These are phyloP conservation scores for Kodamaea restingae DNA, from an alignment of 805 yeast genomes.

Conservation along the genomic window DNA sequence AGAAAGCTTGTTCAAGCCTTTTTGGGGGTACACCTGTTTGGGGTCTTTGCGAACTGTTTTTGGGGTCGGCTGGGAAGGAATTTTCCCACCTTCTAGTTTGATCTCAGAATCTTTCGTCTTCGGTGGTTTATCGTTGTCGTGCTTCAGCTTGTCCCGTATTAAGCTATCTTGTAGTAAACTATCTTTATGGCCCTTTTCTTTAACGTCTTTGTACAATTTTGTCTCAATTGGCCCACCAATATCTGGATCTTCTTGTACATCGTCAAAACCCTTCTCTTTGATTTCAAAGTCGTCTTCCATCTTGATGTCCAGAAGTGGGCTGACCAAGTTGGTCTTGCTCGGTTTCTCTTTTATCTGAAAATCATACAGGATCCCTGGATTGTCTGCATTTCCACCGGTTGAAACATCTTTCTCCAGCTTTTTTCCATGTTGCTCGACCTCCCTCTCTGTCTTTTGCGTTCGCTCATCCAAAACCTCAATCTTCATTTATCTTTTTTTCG, in stretches of 20 bases:
- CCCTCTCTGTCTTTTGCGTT: neutral
- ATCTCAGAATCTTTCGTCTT: too few relatives aligned
- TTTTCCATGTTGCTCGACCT: neutral
- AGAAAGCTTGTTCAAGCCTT: slow-evolving; percentile 34
- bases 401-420: too few relatives aligned
- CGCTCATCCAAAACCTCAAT: neutral
- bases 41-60: slow-evolving; percentile 30
- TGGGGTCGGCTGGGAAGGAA: slow-evolving; percentile 8
- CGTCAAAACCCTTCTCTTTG: neutral
- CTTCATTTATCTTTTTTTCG: slow-evolving; percentile 3
- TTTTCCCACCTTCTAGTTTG: too few relatives aligned
- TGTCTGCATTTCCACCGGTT: too few relatives aligned
- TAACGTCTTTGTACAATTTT: too few relatives aligned
- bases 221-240: too few relatives aligned
- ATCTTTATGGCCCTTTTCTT: neutral
- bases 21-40: slow-evolving; percentile 30
- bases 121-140: neutral
- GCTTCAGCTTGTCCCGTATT: neutral
- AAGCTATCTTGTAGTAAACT: too few relatives aligned
- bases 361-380: too few relatives aligned
- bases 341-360: neutral
- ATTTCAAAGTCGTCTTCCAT: neutral
- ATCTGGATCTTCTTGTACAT: too few relatives aligned
- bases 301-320: too few relatives aligned
- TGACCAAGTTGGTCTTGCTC: neutral